Evolutionary conservation across 257 asterid species (phyloP), one percentile per base, ranked within the genome.

Genomic region (Scutellaria minor): DNA sequence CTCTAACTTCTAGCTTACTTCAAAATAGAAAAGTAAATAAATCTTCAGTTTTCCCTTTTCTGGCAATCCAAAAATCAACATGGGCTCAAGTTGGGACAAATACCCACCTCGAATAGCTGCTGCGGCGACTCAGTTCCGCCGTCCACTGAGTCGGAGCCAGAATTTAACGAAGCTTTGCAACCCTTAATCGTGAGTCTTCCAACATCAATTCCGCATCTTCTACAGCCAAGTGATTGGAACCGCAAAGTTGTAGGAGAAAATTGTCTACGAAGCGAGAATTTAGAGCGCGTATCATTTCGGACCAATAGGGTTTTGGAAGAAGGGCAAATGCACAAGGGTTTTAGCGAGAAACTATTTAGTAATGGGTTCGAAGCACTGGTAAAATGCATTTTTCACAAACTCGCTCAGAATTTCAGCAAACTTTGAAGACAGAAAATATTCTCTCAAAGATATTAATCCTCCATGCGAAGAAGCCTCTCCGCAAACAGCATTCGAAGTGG

Each of bases 91-190:
- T 42, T 22, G 35, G 58, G 47, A 54, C 20, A 57, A 22, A 20
- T 39, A 47, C 78, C 76, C 77, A 82, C 89, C 87, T 85, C 83
- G 85, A 78, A 86, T n/a, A 86, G 78, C 77, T 82, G 91, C 81
- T 82, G 81, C 52, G 91, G 55, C 22, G 89, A 84, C 41, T 85
- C 85, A 5, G 79, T 51, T 42, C 78, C 88, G 31, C 65, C 79
- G n/a, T 76, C 83, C 53, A 73, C 71, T 2, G 81, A 58, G 67
- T 65, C 71, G 48, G 95, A 83, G 75, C 74, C 76, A 76, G 78
- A 71, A 68, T 64, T 61, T 11, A 75, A 79, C 51, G 90, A 75
- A 75, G 80, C 85, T 51, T 72, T 68, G 80, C 82, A 82, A 4
- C 79, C 67, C 56, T 66, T 41, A 46, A 83, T 61, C 68, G 75